Percentiles rank a stretch among this genome's conserved stretches.
phyloP scores from a whole-genome alignment of 495 filamentous ascomycete species.

The Jackrogersella multiformis region DNA sequence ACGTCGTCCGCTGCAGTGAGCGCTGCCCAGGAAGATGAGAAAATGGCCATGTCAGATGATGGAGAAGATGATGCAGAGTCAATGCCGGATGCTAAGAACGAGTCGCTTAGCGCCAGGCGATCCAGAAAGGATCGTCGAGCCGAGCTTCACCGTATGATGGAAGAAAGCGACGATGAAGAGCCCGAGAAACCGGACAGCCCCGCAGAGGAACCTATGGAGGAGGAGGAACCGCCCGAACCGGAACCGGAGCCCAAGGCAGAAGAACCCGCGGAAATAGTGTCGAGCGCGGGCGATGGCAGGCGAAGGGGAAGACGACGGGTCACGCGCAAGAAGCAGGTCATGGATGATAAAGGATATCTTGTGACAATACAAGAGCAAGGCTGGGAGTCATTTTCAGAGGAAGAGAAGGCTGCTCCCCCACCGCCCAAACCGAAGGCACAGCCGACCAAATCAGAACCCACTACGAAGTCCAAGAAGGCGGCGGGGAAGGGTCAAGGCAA shows the following conservation, averaged over 20 bases:
- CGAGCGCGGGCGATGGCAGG: conserved; percentile 69
- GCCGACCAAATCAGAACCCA: conserved; percentile 38
- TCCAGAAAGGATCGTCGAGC: conserved; percentile 76
- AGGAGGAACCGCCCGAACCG: conserved; percentile 49
- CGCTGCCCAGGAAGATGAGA: conserved; percentile 61
- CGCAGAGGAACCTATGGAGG: conserved; percentile 41
- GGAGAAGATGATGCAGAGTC: conserved; percentile 71
- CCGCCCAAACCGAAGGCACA: conserved; percentile 62
- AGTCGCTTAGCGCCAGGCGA: conserved; percentile 56
- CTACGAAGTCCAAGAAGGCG: conserved; percentile 65
- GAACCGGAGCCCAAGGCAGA: conserved; percentile 54
- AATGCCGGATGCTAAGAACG: conserved; percentile 51
- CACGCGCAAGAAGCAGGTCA: conserved; percentile 87
- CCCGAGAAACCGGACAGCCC: conserved; percentile 36
- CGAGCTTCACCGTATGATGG: conserved; percentile 84
- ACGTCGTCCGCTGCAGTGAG: conserved; percentile 48
- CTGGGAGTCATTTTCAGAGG: conserved; percentile 97
- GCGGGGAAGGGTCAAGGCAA: conserved; percentile 69
- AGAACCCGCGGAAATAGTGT: conserved; percentile 62
- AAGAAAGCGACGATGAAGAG: conserved; percentile 72
- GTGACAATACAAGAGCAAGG: conserved; percentile 87
- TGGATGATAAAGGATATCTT: conserved; percentile 94
- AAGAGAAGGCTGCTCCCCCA: conserved; percentile 68
- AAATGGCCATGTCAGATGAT: conserved; percentile 73
- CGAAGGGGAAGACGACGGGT: conserved; percentile 82